phyloP scores from a whole-genome alignment of 345 rosid species.

The Populus deltoides region DNA sequence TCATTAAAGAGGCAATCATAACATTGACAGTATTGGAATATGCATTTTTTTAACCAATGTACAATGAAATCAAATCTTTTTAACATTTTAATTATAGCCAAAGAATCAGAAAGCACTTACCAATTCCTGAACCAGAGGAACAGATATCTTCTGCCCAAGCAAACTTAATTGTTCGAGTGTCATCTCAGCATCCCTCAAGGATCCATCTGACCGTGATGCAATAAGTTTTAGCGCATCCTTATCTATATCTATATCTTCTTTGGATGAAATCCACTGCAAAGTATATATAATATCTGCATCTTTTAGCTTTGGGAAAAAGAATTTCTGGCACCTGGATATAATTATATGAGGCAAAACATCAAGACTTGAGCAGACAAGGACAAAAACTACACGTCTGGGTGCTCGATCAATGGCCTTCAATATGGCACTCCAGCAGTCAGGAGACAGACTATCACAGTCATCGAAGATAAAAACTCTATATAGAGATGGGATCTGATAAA shows the following conservation, averaged over 20 bases:
- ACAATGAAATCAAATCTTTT: background rate
- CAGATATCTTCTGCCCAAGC: constrained; percentile 83
- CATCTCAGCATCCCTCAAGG: constrained; percentile 94
- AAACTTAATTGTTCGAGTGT: constrained; percentile 89
- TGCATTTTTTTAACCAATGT: background rate
- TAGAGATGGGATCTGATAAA: constrained; percentile 51
- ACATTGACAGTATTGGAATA: background rate
- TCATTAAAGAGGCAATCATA: background rate
- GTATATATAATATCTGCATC: constrained; percentile 80
- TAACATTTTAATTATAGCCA: background rate
- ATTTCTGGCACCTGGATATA: constrained; percentile 89
- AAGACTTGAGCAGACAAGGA: constrained; percentile 84
- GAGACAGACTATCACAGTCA: constrained; percentile 75
- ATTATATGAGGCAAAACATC: constrained; percentile 91
- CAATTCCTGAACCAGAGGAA: constrained; percentile 90
- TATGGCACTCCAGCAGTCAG: constrained; percentile 78
- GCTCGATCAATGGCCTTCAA: constrained; percentile 80
- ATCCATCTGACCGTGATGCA: constrained; percentile 96
- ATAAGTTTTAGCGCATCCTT: constrained; percentile 83
- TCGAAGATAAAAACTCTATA: constrained; percentile 74
- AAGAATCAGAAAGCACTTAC: constrained; percentile 38
- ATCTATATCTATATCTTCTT: constrained; percentile 68
- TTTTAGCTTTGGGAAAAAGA: constrained; percentile 90
- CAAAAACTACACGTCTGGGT: constrained; percentile 69
- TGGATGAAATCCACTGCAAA: constrained; percentile 69